These are phyloP conservation scores for Funneliformis caledonium DNA, from an alignment of 371 early-diverging fungal species.

Conservation along the genomic window DNA sequence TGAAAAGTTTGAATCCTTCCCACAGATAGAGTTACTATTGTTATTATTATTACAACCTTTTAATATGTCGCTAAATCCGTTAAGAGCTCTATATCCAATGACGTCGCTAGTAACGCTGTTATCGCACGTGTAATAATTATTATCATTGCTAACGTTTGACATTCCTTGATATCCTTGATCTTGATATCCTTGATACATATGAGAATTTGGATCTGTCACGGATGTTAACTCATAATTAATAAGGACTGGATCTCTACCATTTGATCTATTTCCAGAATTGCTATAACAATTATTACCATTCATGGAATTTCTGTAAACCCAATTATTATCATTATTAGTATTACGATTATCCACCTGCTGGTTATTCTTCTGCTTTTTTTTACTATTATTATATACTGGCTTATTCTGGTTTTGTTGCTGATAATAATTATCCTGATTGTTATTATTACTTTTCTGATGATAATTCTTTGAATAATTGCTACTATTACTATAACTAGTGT, in stretches of 20 bases:
- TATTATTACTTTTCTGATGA: not conserved
- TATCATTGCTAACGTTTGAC: not conserved
- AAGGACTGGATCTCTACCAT: not conserved
- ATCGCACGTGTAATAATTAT: no score
- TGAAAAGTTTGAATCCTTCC: not conserved
- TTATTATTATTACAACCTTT: not conserved
- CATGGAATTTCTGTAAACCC: no score
- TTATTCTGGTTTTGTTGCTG: not conserved
- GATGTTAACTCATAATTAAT: not conserved
- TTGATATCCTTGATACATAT: not conserved
- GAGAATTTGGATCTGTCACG: not conserved
- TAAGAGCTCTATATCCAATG: not conserved
- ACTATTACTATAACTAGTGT: constrained; percentile 5
- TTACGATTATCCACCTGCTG: no score
- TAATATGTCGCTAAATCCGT: not conserved
- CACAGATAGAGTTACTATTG: not conserved
- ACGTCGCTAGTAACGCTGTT: not conserved
- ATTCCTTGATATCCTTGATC: not conserved
- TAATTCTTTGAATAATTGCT: not conserved
- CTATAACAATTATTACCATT: not conserved
- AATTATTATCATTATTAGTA: no score
- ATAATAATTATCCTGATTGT: not conserved
- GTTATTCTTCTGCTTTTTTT: not conserved
- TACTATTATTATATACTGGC: not conserved
- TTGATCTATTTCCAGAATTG: not conserved